Evolutionary conservation across 2,329 filamentous ascomycete genomes (phyloP), one percentile per base, ranked within the genome.

Genomic region (Cytospora piceicola): DNA sequence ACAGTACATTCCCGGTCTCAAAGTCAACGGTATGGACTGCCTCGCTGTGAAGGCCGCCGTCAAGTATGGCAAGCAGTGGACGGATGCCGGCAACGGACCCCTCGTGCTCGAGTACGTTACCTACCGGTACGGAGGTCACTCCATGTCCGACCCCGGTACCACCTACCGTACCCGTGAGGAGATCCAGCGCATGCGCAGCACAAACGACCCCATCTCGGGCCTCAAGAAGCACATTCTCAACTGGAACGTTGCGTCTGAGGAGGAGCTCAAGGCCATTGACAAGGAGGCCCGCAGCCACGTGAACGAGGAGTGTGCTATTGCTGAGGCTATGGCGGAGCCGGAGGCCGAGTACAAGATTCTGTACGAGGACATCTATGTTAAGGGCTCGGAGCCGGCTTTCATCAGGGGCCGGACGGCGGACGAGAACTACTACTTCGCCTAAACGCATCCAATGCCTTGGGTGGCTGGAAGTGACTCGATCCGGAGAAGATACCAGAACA

Each of bases 11-110:
- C 94, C 95, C 66, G 95, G 95, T 83, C 88, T 99, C 75, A 99
- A 99, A 88, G 93, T 99, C 80, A 99, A 99, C 83, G 95, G 93
- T 77, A 99, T 99, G 95, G 95, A 99, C 78, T 93, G 97, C 74
- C 91, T 99, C 69, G 94, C 95, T 70, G 94, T 97, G 79, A 97
- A 97, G 87, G 93, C 94, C 61, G 95, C 95, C 70, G 93, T 97
- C 75, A 85, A 94, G 81, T 94, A 97, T 83, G 93, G 90, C 77
- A 97, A 95, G 85, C 87, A 96, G 77, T 96, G 90, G 85, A 90
- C 92, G 71, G 82, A 85, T 67, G 83, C 87, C 68, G 94, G 90
- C 78, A 94, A 97, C 80, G 94, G 94, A 69, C 95, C 95, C 71
- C 86, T 99, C 70, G 95, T 99, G 75, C 90, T 96, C 80, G 95